Evolutionary conservation across 768 basidiomycete species (phyloP).

Genomic region (Daedaleopsis sinensis): DNA sequence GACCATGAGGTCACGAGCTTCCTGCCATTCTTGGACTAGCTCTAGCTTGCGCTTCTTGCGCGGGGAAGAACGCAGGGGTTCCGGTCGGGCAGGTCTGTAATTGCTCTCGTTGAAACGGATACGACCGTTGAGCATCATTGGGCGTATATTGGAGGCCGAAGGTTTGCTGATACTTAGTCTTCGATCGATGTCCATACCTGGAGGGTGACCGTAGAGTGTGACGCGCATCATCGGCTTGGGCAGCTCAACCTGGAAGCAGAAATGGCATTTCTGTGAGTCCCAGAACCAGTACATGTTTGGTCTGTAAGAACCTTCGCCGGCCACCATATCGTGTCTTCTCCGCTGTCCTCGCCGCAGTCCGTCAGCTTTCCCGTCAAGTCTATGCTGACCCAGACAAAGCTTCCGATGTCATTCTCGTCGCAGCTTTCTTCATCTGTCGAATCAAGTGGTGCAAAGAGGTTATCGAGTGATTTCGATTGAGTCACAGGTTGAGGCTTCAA

Average conservation of each 20-base stretch:
- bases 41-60: constrained; percentile 46
- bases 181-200: constrained; percentile 6
- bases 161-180: constrained; percentile 34
- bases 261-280: background rate
- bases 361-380: constrained; percentile 20
- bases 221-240: constrained; percentile 24
- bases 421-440: constrained; percentile 14
- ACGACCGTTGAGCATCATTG: constrained; percentile 38
- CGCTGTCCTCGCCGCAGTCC: constrained; percentile 16
- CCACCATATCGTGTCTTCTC: constrained; percentile 59
- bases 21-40: constrained; percentile 46
- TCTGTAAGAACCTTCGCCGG: constrained; percentile 57
- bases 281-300: constrained; percentile 5
- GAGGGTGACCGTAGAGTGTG: constrained; percentile 33
- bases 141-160: constrained; percentile 44
- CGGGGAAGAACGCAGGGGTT: constrained; percentile 38
- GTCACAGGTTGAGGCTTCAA: background rate
- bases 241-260: constrained; percentile 7
- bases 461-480: constrained; percentile 10
- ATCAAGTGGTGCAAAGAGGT: constrained; percentile 5
- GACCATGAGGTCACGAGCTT: constrained; percentile 51
- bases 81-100: constrained; percentile 25
- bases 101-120: constrained; percentile 47
- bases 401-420: constrained; percentile 15
- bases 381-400: constrained; percentile 30